These are phyloP conservation scores for Hippophae rhamnoides DNA, from an alignment of 306 rosid genomes.

Conservation along the genomic window DNA sequence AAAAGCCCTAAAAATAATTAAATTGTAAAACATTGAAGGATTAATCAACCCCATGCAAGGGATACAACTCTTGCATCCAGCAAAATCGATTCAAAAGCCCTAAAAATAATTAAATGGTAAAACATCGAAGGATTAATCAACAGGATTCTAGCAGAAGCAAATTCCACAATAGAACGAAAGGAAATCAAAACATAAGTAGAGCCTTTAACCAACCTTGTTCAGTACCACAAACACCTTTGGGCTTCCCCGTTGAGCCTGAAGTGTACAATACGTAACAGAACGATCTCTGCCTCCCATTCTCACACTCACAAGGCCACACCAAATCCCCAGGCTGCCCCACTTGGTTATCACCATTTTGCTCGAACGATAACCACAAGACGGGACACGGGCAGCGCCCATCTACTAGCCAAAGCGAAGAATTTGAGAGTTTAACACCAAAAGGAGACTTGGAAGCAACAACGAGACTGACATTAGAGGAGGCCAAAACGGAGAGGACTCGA, in stretches of 20 bases:
- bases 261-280: constrained; percentile 85
- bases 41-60: constrained; percentile 25
- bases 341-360: constrained; percentile 15
- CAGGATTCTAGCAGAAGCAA: background rate
- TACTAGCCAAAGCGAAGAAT: constrained; percentile 40
- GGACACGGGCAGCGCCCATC: constrained; percentile 25
- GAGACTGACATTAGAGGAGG: constrained; percentile 48
- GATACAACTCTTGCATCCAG: constrained; percentile 84
- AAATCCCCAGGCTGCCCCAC: constrained; percentile 2
- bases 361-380: constrained; percentile 43
- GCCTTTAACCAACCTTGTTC: constrained; percentile 32
- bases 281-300: constrained; percentile 35
- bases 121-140: constrained; percentile 1
- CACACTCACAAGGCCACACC: constrained; percentile 53
- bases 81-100: constrained; percentile 70
- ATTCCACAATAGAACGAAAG: background rate
- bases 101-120: constrained; percentile 17
- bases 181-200: too few relatives aligned
- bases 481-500: constrained; percentile 41
- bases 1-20: constrained; percentile 46
- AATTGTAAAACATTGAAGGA: background rate
- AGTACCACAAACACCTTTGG: constrained; percentile 85
- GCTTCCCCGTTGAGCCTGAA: constrained; percentile 90
- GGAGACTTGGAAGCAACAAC: constrained; percentile 40
- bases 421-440: constrained; percentile 28